Conservation (phyloP, 208 protist species). For the Crithidia sp. region DNA sequence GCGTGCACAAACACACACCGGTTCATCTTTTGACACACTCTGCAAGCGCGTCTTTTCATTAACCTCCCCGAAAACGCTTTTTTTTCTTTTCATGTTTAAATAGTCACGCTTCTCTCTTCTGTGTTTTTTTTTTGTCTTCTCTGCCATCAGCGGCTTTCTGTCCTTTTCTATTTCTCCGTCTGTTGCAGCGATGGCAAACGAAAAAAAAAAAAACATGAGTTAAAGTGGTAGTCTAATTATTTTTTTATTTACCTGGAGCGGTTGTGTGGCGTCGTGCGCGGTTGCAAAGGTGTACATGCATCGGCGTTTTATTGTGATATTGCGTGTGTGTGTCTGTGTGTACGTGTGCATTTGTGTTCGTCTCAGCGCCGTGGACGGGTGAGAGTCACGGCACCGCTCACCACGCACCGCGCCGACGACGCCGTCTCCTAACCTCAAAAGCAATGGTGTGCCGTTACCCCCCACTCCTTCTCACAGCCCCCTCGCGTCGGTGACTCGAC, state of each 20-base stretch:
- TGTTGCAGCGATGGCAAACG: too few relatives aligned
- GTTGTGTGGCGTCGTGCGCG: not conserved
- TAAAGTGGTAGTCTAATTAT: too few relatives aligned
- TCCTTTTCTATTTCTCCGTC: not conserved
- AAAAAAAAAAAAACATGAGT: not conserved
- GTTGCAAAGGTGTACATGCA: not conserved
- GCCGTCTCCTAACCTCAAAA: slow-evolving; percentile 15
- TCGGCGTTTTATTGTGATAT: not conserved
- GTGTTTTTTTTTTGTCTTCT: slow-evolving; percentile 1
- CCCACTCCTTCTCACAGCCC: not conserved
- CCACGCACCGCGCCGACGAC: not conserved
- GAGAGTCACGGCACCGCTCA: not conserved
- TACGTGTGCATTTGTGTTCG: not conserved
- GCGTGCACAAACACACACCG: not conserved
- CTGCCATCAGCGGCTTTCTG: not conserved
- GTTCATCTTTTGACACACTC: slow-evolving; percentile 1
- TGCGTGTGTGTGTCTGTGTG: not conserved
- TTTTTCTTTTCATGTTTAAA: not conserved
- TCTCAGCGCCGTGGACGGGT: too few relatives aligned
- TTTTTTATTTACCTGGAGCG: not conserved
- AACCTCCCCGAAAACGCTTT: slow-evolving; percentile 20
- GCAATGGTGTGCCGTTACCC: slow-evolving; percentile 4
- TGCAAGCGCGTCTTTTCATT: slow-evolving; percentile 1
- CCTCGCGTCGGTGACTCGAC: too few relatives aligned
- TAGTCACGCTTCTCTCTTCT: not conserved